A percentile compares a stretch with the other conserved stretches of the same genome.
Evolutionary conservation across 345 rosid species (phyloP).

Genomic region (Lepidium didymum): DNA sequence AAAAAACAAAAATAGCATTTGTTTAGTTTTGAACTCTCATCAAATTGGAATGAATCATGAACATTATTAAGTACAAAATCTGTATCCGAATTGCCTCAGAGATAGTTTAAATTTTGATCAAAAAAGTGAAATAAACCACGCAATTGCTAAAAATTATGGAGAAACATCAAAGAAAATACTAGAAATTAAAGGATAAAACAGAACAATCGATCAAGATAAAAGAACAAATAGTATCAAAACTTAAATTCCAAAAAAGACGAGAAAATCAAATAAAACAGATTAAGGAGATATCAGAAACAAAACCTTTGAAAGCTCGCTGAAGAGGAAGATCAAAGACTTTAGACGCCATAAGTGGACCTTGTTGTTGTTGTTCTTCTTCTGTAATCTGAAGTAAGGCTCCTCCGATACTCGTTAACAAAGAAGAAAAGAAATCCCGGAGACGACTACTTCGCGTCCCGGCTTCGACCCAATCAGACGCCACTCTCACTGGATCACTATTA

Average conservation of each 20-base stretch:
- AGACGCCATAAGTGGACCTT: conserved; percentile 39
- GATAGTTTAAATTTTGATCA: too few relatives aligned
- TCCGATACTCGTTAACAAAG: conserved; percentile 45
- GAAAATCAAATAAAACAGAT: background rate
- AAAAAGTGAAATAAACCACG: background rate
- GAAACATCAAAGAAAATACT: background rate
- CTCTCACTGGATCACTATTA: conserved; percentile 20
- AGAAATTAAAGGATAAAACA: background rate
- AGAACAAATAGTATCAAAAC: background rate
- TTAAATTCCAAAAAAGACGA: background rate
- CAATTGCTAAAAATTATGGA: background rate
- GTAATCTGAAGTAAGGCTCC: conserved; percentile 43
- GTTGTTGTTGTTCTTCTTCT: conserved; percentile 13
- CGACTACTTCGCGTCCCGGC: conserved; percentile 48
- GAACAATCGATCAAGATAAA: background rate
- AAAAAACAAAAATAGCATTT: background rate
- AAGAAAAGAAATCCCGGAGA: conserved; percentile 60
- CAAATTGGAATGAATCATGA: background rate
- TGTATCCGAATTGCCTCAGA: too few relatives aligned
- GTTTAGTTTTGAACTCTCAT: background rate
- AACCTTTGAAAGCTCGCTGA: conserved; percentile 31
- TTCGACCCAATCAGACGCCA: conserved; percentile 41
- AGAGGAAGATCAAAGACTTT: conserved; percentile 28
- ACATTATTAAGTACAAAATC: too few relatives aligned
- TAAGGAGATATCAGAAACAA: background rate